These are phyloP conservation scores for Dryadomyces quercivorus DNA, from an alignment of 2,329 filamentous ascomycete species.

Conservation along the genomic window DNA sequence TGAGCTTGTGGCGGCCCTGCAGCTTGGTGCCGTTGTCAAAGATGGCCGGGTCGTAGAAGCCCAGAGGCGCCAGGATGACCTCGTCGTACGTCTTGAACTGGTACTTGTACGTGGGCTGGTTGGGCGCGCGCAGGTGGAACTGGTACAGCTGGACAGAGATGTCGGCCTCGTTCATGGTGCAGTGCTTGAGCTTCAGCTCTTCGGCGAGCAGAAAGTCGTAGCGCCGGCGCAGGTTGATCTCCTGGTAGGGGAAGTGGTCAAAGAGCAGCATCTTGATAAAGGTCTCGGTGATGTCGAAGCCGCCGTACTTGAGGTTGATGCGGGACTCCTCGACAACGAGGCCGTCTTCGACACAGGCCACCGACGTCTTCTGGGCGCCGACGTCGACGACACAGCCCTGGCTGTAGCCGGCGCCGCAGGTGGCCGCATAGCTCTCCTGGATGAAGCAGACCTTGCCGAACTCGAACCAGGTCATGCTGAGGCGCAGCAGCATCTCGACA, in stretches of 20 bases:
- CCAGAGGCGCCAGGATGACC: constrained; percentile 86
- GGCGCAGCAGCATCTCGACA: constrained; percentile 71
- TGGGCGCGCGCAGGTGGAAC: constrained; percentile 81
- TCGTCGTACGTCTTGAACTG: constrained; percentile 96
- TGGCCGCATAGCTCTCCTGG: constrained; percentile 89
- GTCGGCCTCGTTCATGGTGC: constrained; percentile 80
- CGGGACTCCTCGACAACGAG: constrained; percentile 90
- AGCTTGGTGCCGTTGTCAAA: constrained; percentile 80
- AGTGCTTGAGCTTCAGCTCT: constrained; percentile 87
- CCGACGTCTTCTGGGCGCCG: constrained; percentile 92
- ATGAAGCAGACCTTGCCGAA: constrained; percentile 87
- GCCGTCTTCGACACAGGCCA: constrained; percentile 94
- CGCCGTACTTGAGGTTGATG: constrained; percentile 89
- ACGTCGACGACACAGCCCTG: constrained; percentile 93
- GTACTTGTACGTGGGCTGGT: constrained; percentile 84
- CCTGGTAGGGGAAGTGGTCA: constrained; percentile 88
- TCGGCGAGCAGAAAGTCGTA: constrained; percentile 92
- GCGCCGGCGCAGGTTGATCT: constrained; percentile 80
- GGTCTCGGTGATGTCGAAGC: constrained; percentile 81
- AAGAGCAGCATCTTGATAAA: constrained; percentile 98
- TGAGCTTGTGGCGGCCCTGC: constrained; percentile 62
- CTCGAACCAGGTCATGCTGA: constrained; percentile 79
- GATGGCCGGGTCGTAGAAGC: constrained; percentile 79
- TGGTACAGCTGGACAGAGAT: constrained; percentile 81
- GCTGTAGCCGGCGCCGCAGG: constrained; percentile 89